These are phyloP conservation scores for Fusarium lyarnte DNA, from an alignment of 2,329 filamentous ascomycete genomes.

Conservation along the genomic window DNA sequence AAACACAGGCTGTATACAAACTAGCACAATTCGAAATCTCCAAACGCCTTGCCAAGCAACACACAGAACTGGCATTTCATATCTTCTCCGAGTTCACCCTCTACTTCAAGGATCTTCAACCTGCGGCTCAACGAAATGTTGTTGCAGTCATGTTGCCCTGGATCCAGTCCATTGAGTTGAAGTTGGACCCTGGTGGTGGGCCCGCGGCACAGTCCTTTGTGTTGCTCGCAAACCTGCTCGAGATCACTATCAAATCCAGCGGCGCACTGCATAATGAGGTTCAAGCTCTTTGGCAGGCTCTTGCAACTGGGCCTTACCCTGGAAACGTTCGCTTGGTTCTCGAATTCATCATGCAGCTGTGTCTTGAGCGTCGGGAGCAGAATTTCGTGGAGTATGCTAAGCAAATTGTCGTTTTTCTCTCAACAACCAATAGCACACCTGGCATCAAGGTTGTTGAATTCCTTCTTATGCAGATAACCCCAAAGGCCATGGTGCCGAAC, in stretches of 20 bases:
- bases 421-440: constrained; percentile 76
- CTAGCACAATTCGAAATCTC: constrained; percentile 97
- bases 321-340: constrained; percentile 95
- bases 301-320: constrained; percentile 90
- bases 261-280: constrained; percentile 93
- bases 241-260: constrained; percentile 94
- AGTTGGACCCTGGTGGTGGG: constrained; percentile 89
- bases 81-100: constrained; percentile 96
- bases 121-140: constrained; percentile 89
- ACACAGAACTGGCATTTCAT: constrained; percentile 88
- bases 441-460: constrained; percentile 96
- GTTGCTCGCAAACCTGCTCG: constrained; percentile 90
- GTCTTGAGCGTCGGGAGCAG: constrained; percentile 92
- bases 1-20: constrained; percentile 98
- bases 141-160: constrained; percentile 94
- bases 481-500: constrained; percentile 95
- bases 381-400: constrained; percentile 99
- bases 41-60: constrained; percentile 85
- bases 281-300: constrained; percentile 94
- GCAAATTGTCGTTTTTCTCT: constrained; percentile 96
- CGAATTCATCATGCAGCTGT: constrained; percentile 95
- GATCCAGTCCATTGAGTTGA: constrained; percentile 93
- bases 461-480: constrained; percentile 86
- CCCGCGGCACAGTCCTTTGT: constrained; percentile 94
- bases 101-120: constrained; percentile 88